Evolutionary conservation across 2,329 filamentous ascomycete genomes (phyloP), one percentile per base, ranked within the genome.

Genomic region (Ophiosphaerella korrae): DNA sequence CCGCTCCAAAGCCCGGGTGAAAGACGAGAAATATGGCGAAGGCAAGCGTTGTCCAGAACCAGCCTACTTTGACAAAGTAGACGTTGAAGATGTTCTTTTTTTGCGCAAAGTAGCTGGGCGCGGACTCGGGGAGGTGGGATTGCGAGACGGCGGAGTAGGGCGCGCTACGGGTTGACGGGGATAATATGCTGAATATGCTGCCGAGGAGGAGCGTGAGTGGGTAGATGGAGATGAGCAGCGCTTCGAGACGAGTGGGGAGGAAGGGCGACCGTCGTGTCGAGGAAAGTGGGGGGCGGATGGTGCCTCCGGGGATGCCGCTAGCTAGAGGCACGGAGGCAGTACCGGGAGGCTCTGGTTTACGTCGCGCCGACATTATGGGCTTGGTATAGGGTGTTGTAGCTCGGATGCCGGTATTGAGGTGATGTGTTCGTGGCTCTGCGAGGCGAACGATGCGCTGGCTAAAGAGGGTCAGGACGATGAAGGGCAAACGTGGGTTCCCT

Each of bases 51-150:
- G 90, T 86, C 94, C 94, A 99, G 42, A 87, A 83, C 94, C 94
- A 99, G 54, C 93, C 93, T 46, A 89, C 81, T 80, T 99, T 99
- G 67, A 99, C 94, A 69, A 97, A 99, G 65, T 92, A 83, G 40
- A 89, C 75, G 71, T 99, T 99, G 82, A 97, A 89, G 45, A 97
- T 64, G 77, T 99, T 99, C 73, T 86, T 83, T 76, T 99, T 99
- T 64, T 88, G 88, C 40, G 94, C 93, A 73, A 99, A 99, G 79
- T 97, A 99, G 70, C 83, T 88, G 2, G 89, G 89, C 43, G 88
- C 84, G 4, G 80, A 73, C 35, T 73, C 69, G 50, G 74, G 80
- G 3, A 79, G 74, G 74, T 90, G 88, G 11, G 88, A 82, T 68
- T 92, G 88, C 21, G 81, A 74, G 35, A 76, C 66, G 2, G 79